Conservation (phyloP, 345 rosid genomes). For the Salix caprea region DNA sequence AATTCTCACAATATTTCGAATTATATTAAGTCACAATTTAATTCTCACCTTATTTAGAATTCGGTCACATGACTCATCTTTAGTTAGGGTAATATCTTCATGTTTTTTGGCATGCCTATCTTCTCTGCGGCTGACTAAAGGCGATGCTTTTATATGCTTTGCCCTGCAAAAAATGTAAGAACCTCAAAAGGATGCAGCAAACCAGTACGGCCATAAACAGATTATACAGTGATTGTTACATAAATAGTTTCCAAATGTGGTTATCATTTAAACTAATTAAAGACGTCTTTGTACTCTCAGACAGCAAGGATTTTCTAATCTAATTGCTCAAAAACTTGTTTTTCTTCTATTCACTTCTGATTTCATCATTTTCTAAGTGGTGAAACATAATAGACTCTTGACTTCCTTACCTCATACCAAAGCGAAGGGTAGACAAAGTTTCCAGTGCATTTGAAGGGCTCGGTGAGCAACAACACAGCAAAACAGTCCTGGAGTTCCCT, state of each 20-base stretch:
- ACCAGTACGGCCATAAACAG: not conserved
- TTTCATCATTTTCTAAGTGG: not conserved
- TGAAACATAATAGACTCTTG: not conserved
- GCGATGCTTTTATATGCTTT: conserved; percentile 73
- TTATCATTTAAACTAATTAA: not conserved
- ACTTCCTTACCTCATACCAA: conserved; percentile 68
- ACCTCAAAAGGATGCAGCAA: not conserved
- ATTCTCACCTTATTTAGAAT: conserved; percentile 49
- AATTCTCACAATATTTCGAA: conserved; percentile 42
- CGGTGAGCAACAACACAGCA: conserved; percentile 91
- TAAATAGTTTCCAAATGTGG: not conserved
- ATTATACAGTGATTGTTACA: not conserved
- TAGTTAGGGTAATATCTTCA: conserved; percentile 23
- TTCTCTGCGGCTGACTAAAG: conserved; percentile 34
- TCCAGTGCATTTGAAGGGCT: conserved; percentile 74
- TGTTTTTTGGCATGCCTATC: conserved; percentile 38
- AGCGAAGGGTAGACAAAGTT: conserved; percentile 82
- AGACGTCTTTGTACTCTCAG: not conserved
- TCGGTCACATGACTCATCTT: conserved; percentile 45
- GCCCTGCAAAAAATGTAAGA: conserved; percentile 45
- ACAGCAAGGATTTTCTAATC: not conserved
- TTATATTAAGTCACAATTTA: conserved; percentile 15
- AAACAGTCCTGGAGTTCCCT: conserved; percentile 72
- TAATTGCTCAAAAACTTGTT: not conserved
- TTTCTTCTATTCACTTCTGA: not conserved